Base-by-base conservation (phyloP, 257 asterid species). In the Penstemon barbatus region DNA sequence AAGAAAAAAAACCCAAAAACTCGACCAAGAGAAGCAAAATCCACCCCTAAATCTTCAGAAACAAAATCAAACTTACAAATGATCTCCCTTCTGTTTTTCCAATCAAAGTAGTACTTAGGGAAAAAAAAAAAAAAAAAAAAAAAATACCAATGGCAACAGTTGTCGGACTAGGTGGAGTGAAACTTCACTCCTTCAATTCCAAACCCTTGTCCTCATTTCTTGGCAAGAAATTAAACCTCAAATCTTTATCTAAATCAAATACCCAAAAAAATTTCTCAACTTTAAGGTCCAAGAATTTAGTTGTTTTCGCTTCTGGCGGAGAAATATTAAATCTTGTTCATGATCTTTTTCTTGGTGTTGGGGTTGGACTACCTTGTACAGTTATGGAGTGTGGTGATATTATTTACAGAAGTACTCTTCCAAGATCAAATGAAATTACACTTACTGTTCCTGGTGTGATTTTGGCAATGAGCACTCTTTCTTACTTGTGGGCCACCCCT, bases 401-500 rank as follows among this genome's bases (percentile, higher is more conserved):
- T 44, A 94, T 91, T 11, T 94, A 94, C 71, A 79, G 96, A 83
- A 94, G 99, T 71, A 94, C 97, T 5, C 91, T 94, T 13, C 97
- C 99, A 3, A 87, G 70, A 72, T 85, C 96, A 5, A 75, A 78
- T 74, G 97, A 78, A 54, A 66, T 91, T 46, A 75, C 97, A 19
- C 79, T 77, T 2, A 94, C 99, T 38, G 82, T 89, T 11, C 99
- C 99, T 65, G 99, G 99, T 33, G 83, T 80, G 48, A 74, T 94
- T 80, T 83, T 94, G 66, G 97, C 97, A 57, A 9, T 89, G 77
- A 88, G 97, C 4, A 81, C 97, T 53, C 82, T 94, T 56, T 94
- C 97, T 48, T 94, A 91, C 75, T 82, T 94, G 38, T 94, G 99
- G 99, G 96, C 97, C 70, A 91, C 99, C 44, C 99, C 99, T 51